Percentiles rank a stretch among this genome's conserved stretches.
phyloP scores from a whole-genome alignment of 208 protist species.

The Trypanosoma avium region DNA sequence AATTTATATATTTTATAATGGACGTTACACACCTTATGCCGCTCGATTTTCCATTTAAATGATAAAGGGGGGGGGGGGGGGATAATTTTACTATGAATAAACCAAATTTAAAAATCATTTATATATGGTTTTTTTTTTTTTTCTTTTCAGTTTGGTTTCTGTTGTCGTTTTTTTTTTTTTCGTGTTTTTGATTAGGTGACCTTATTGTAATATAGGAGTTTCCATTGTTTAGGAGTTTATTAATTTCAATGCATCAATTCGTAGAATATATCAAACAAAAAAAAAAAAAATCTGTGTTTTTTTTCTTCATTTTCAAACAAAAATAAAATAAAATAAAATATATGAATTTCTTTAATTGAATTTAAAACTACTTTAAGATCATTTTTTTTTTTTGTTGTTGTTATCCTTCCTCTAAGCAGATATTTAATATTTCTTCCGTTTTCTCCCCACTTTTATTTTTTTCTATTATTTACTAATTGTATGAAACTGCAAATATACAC shows the following conservation, averaged over 20 bases:
- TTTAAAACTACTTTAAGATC: neutral
- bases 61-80: too few species aligned
- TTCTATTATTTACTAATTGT: neutral
- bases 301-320: too few species aligned
- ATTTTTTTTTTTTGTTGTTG: neutral
- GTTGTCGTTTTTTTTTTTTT: constrained; percentile 3
- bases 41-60: constrained; percentile 71
- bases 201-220: neutral
- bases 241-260: too few species aligned
- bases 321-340: neutral
- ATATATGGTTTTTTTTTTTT: constrained; percentile 12
- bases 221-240: too few species aligned
- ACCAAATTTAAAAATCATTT: too few species aligned
- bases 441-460: neutral
- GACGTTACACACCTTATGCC: constrained; percentile 60
- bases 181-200: neutral
- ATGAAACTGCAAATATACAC: too few species aligned
- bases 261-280: neutral
- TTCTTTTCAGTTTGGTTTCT: neutral
- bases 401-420: neutral
- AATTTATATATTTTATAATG: constrained; percentile 65
- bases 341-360: neutral
- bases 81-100: too few species aligned
- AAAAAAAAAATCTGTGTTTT: too few species aligned
- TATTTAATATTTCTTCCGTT: too few species aligned